These are phyloP conservation scores for Debaryomyces hansenii DNA, from an alignment of 805 yeast species.

Conservation along the genomic window DNA sequence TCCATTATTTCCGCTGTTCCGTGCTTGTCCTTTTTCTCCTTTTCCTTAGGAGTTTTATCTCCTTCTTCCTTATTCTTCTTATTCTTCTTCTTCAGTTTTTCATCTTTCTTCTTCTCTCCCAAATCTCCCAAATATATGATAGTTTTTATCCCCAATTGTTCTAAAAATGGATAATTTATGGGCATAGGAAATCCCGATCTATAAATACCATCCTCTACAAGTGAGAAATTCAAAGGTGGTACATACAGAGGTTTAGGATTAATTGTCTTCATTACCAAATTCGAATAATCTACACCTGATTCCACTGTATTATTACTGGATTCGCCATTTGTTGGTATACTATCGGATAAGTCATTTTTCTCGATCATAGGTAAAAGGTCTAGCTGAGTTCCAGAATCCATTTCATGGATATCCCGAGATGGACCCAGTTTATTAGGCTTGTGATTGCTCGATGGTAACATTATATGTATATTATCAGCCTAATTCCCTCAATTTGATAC, in stretches of 20 bases:
- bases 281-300: conserved; percentile 2
- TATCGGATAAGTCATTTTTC: background rate
- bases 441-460: background rate
- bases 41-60: conserved; percentile 20
- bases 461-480: no score
- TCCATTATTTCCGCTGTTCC: conserved; percentile 49
- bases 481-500: no score
- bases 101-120: conserved; percentile 28
- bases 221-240: conserved; percentile 89
- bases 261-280: conserved; percentile 6
- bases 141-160: conserved; percentile 68
- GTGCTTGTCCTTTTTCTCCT: conserved; percentile 40
- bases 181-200: conserved; percentile 94
- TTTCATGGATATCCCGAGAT: conserved; percentile 8
- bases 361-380: conserved; percentile 10
- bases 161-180: conserved; percentile 75
- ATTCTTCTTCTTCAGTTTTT: conserved; percentile 17
- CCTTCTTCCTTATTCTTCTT: conserved; percentile 12
- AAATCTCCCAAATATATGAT: conserved; percentile 80
- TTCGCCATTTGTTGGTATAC: background rate
- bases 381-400: conserved; percentile 7
- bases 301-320: background rate
- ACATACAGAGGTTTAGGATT: conserved; percentile 40
- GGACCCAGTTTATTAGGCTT: background rate
- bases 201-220: conserved; percentile 84